A percentile compares a stretch with the other conserved stretches of the same genome.
Conservation (phyloP, 2,329 filamentous ascomycete species). For the Fusarium goolgardi region DNA sequence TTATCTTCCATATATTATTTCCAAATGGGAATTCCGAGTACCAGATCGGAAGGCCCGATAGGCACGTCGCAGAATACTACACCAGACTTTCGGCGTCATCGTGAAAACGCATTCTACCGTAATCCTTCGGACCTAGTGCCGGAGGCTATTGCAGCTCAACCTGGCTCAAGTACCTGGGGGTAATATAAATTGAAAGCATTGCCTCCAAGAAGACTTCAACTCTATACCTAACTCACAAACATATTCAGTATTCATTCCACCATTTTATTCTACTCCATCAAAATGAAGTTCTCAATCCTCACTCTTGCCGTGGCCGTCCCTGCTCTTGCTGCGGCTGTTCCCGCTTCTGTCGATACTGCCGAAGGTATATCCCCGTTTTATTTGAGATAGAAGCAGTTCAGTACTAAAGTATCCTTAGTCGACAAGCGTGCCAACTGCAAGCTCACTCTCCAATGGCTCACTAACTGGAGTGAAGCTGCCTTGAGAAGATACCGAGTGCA, state of each 20-base stretch:
- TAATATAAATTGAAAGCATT: neutral
- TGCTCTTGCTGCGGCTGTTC: neutral
- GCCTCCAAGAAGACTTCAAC: neutral
- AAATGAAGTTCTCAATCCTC: neutral
- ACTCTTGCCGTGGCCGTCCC: neutral
- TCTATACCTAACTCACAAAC: neutral
- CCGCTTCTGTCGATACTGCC: neutral
- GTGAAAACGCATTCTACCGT: fast-evolving
- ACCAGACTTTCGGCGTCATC: neutral
- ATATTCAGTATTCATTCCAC: neutral
- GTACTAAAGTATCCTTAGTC: neutral
- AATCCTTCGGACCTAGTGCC: fast-evolving
- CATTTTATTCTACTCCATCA: neutral
- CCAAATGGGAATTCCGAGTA: neutral
- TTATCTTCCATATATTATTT: neutral
- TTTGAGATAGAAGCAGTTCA: neutral
- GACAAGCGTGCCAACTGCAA: conserved; percentile 1
- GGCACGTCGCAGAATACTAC: neutral
- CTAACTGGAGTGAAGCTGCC: conserved; percentile 5
- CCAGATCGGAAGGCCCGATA: neutral
- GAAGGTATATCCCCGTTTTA: neutral
- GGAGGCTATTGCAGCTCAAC: fast-evolving
- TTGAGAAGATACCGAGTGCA: conserved; percentile 4
- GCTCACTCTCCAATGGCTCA: conserved; percentile 1
- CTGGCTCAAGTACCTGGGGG: fast-evolving